phyloP scores from a whole-genome alignment of 2,329 filamentous ascomycete species.

The Scedosporium apiospermum region DNA sequence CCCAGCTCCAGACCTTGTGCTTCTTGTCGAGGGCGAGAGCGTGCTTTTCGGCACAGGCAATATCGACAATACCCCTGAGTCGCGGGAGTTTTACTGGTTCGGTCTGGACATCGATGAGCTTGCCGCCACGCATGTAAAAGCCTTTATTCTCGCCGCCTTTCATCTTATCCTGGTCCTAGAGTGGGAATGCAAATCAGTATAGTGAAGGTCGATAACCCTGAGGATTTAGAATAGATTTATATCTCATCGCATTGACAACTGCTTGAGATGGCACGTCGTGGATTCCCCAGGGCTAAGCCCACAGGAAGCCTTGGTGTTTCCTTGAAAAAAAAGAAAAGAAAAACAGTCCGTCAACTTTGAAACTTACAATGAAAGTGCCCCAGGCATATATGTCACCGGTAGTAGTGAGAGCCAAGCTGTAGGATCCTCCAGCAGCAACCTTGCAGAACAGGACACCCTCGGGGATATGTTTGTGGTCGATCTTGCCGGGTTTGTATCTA shows the following conservation, averaged over 20 bases:
- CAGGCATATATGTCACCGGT: slow-evolving; percentile 59
- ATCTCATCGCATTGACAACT: too few species aligned
- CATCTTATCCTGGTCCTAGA: neutral
- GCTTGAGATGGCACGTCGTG: too few species aligned
- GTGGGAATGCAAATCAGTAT: neutral
- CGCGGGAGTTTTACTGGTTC: neutral
- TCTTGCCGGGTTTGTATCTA: slow-evolving; percentile 56
- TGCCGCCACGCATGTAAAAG: neutral
- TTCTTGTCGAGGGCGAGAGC: slow-evolving; percentile 61
- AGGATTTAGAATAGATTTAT: neutral
- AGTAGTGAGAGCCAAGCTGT: slow-evolving; percentile 57
- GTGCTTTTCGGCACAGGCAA: slow-evolving; percentile 61
- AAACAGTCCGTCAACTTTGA: neutral
- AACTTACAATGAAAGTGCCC: slow-evolving; percentile 30
- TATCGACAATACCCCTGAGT: slow-evolving; percentile 22
- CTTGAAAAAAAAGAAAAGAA: neutral
- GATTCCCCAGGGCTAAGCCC: too few species aligned
- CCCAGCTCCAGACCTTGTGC: slow-evolving; percentile 47
- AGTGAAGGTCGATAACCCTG: too few species aligned
- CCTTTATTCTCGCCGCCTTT: neutral
- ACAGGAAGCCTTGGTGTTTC: too few species aligned
- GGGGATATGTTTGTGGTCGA: slow-evolving; percentile 49
- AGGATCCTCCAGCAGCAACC: slow-evolving; percentile 60
- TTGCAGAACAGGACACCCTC: slow-evolving; percentile 38
- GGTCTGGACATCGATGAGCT: neutral